These are phyloP conservation scores for Helminthosporium solani DNA, from an alignment of 2,329 filamentous ascomycete genomes.

Conservation along the genomic window DNA sequence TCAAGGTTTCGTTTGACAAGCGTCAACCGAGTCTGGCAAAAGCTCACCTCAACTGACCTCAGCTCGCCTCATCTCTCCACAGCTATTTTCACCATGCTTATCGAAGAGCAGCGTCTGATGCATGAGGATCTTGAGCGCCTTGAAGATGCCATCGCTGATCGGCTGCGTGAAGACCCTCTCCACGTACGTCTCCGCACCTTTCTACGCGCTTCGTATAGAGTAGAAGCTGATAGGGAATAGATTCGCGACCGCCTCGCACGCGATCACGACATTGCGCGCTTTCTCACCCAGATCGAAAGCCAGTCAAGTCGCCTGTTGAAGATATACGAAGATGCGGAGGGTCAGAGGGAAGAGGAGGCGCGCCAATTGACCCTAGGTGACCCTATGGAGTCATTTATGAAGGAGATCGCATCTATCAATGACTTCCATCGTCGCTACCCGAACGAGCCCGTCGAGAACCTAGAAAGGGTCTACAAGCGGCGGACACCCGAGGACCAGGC, in stretches of 20 bases:
- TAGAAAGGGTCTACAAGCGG: slow-evolving; percentile 86
- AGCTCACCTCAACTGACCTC: too few relatives aligned
- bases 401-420: slow-evolving; percentile 76
- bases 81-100: slow-evolving; percentile 59
- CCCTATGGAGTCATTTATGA: slow-evolving; percentile 88
- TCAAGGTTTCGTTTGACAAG: too few relatives aligned
- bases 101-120: slow-evolving; percentile 91
- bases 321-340: slow-evolving; percentile 80
- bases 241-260: slow-evolving; percentile 85
- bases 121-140: slow-evolving; percentile 96
- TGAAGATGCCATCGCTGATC: slow-evolving; percentile 89
- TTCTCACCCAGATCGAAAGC: slow-evolving; percentile 81
- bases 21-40: too few relatives aligned
- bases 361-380: slow-evolving; percentile 82
- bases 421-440: slow-evolving; percentile 89
- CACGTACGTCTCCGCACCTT: slow-evolving; percentile 60
- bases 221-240: slow-evolving; percentile 48
- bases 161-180: slow-evolving; percentile 82
- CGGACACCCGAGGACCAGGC: slow-evolving; percentile 62
- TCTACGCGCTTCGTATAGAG: neutral
- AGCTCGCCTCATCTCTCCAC: slow-evolving; percentile 9
- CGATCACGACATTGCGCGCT: slow-evolving; percentile 87
- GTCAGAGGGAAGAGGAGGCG: slow-evolving; percentile 73
- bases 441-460: slow-evolving; percentile 91
- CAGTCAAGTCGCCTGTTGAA: slow-evolving; percentile 79